Evolutionary conservation across 345 rosid species (phyloP), one percentile per base, ranked within the genome.

Genomic region (Durio zibethinus): DNA sequence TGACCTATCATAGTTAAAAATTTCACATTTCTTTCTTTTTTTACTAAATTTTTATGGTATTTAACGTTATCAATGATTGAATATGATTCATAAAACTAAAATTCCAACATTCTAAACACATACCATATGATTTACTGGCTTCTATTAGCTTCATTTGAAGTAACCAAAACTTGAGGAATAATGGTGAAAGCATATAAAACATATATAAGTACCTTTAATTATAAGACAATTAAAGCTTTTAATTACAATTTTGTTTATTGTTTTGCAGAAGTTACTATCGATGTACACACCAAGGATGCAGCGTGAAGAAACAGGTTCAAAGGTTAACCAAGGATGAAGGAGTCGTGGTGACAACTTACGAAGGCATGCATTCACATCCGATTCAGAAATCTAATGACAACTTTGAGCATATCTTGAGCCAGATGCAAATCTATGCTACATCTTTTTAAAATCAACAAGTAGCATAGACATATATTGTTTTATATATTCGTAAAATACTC

Each of bases 261-360:
- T 67, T 47, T 43, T 72, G 67, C 78, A 96, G 99, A 87, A 96
- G 98, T 87, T 96, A 96, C 74, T 96, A 96, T 47, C 82, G 93
- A n/a, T 96, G 99, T 63, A 90, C 99, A 10, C 82, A 88, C 76
- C 84, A 85, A 82, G 98, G 98, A 23, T 96, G 99, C 86, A 87
- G 86, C 65, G 99, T 96, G 77, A 96, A 96, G 89, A 96, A 96
- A 85, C 99, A 96, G 83, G 94, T 96, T 25, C 99, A 96, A 42
- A 81, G 98, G 42, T 75, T 96, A 74, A 90, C 89, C 0, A 79
- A 33, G n/a, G 99, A 96, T n/a, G 97, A 96, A 84, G 99, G 90
- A 42, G 69, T 93, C 8, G 98, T 96, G 1, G 89, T 91, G 72
- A 96, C 99, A 15, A 93, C 99, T 9, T 96, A 96, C 45, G 99